Base-by-base conservation (phyloP, 768 basidiomycete genomes). In the Russula lepida region DNA sequence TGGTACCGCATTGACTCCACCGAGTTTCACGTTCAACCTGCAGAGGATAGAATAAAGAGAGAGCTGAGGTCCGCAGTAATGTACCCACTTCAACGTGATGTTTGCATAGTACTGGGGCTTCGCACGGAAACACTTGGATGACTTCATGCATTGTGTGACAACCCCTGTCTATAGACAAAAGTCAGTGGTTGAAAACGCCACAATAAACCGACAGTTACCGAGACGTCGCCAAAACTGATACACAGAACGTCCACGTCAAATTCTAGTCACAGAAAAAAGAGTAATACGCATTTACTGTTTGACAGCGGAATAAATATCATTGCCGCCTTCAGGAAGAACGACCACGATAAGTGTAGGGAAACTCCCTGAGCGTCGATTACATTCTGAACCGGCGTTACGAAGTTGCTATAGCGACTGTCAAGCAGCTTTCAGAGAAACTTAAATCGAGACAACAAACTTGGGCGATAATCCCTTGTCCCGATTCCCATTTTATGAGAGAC, bases 1-100 rank as follows among this genome's bases (percentile, higher is more conserved):
- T 0, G 89, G 89, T 32, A 92, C 77, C 1, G 83, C 81, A 69
- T 92, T 92, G 69, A 91, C 86, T 1, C 90, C 90, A 15, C 89
- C 90, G 0, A 92, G 76, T 70, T 92, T 92, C 21, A 89, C 89
- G 62, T 92, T 92, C 66, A 92, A 78, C 70, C 89, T 92, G 62
- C 25, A 23, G 4, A 19, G 39, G 55, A 58, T 60, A 27, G 23
- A 59, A 62, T 35, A 52, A 33, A 58, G n/a, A n/a, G n/a, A 5
- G 6, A 27, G 15, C 53, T 28, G 30, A 27, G 9, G 41, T 58
- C 15, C 27, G 17, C 23, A 25, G 37, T 30, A 47, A 39, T 25
- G 9, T 12, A 72, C 84, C 66, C 57, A 89, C 89, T 92, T 92
- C 33, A 92, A 71, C 65, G 81, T 84, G 6, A 91, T 85, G 62